Conservation (phyloP, 2,329 filamentous ascomycete species). For the Nemania sp. region DNA sequence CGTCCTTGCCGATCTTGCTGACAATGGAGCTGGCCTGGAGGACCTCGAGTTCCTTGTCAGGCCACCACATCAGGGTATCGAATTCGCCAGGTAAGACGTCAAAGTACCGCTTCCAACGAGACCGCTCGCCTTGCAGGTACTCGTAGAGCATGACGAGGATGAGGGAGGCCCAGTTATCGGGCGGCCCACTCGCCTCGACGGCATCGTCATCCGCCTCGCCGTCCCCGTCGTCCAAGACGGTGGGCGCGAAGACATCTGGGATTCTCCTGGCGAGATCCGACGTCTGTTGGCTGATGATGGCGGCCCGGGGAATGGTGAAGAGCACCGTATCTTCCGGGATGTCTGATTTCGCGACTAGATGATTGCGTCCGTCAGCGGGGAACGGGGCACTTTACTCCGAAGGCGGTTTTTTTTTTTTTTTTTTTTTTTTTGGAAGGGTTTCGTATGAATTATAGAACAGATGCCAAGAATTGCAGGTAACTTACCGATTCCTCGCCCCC, state of each 20-base stretch:
- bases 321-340: slow-evolving; percentile 76
- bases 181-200: slow-evolving; percentile 40
- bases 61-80: slow-evolving; percentile 92
- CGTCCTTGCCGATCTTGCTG: slow-evolving; percentile 73
- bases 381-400: too few species aligned
- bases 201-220: slow-evolving; percentile 46
- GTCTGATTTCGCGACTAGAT: slow-evolving; percentile 68
- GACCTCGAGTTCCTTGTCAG: slow-evolving; percentile 66
- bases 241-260: slow-evolving; percentile 55
- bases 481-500: slow-evolving; percentile 61
- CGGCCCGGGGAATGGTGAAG: slow-evolving; percentile 75
- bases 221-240: slow-evolving; percentile 41
- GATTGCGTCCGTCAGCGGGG: slow-evolving; percentile 27
- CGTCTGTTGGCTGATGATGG: slow-evolving; percentile 74
- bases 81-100: slow-evolving; percentile 72
- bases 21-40: slow-evolving; percentile 79
- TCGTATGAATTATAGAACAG: background rate
- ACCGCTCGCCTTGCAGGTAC: slow-evolving; percentile 59
- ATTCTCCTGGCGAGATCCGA: slow-evolving; percentile 67
- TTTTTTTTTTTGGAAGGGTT: background rate
- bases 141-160: slow-evolving; percentile 86
- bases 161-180: slow-evolving; percentile 60
- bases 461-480: slow-evolving; percentile 18
- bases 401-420: too few species aligned
- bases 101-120: slow-evolving; percentile 79